These are phyloP conservation scores for Phoma sp. DNA, from an alignment of 2,329 filamentous ascomycete genomes.

Conservation along the genomic window DNA sequence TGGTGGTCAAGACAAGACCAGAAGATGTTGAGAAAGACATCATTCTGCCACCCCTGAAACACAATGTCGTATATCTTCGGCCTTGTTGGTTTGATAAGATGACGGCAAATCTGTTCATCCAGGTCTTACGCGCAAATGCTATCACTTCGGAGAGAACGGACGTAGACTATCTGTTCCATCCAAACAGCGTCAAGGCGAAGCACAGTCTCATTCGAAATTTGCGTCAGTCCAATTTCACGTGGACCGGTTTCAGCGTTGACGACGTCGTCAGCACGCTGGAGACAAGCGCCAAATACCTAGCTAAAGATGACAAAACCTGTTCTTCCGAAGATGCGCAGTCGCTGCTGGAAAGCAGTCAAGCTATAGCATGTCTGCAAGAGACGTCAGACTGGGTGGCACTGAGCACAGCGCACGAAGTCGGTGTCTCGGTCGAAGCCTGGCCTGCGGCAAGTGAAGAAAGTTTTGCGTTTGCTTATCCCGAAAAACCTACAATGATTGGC, in stretches of 20 bases:
- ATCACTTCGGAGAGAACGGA: constrained; percentile 86
- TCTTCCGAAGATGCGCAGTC: constrained; percentile 64
- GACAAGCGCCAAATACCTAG: constrained; percentile 71
- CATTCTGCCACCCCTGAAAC: constrained; percentile 71
- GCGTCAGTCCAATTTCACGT: constrained; percentile 85
- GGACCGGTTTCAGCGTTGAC: constrained; percentile 71
- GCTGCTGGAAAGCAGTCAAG: constrained; percentile 68
- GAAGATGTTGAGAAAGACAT: constrained; percentile 71
- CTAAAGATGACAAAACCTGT: constrained; percentile 65
- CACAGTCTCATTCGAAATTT: constrained; percentile 76
- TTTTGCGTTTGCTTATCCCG: constrained; percentile 68
- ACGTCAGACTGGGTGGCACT: constrained; percentile 71
- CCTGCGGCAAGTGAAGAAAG: constrained; percentile 63
- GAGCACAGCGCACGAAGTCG: constrained; percentile 76
- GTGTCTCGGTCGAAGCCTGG: constrained; percentile 72
- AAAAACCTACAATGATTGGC: constrained; percentile 62
- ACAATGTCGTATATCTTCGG: constrained; percentile 74
- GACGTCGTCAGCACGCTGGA: constrained; percentile 70
- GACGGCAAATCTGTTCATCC: constrained; percentile 81
- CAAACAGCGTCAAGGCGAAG: constrained; percentile 70
- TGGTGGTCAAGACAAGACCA: constrained; percentile 81
- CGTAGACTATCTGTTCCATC: constrained; percentile 87
- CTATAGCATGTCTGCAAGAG: constrained; percentile 64
- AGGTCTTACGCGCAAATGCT: constrained; percentile 83
- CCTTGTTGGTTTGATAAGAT: constrained; percentile 86